Conservation (phyloP, 2,329 filamentous ascomycete genomes). For the Fusarium nematophilum region DNA sequence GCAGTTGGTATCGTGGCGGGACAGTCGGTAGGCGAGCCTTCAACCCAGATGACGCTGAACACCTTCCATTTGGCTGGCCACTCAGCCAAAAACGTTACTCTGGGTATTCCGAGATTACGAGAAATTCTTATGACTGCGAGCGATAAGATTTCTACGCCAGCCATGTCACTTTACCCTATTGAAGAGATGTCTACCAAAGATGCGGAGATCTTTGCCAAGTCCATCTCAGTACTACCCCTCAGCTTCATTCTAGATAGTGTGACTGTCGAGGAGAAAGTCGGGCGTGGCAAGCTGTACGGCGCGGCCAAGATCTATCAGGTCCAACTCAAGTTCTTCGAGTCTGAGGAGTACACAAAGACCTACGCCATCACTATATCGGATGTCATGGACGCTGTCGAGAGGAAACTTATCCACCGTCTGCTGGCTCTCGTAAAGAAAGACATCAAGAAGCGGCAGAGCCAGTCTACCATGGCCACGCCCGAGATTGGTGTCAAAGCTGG, state of each 20-base stretch:
- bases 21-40: conserved; percentile 96
- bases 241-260: conserved; percentile 86
- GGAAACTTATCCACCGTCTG: conserved; percentile 79
- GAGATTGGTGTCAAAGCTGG: conserved; percentile 72
- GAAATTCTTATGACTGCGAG: conserved; percentile 99
- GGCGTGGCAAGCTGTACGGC: conserved; percentile 73
- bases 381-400: conserved; percentile 83
- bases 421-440: conserved; percentile 78
- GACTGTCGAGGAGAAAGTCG: conserved; percentile 82
- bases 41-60: conserved; percentile 99
- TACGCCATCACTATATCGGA: conserved; percentile 86
- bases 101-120: conserved; percentile 95
- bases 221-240: conserved; percentile 86
- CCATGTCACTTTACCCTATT: conserved; percentile 86
- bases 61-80: conserved; percentile 99
- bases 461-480: conserved; percentile 77
- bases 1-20: conserved; percentile 97
- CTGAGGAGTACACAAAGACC: conserved; percentile 82
- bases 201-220: conserved; percentile 86
- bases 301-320: conserved; percentile 89
- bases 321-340: conserved; percentile 84
- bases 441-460: conserved; percentile 81
- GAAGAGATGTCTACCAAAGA: conserved; percentile 76
- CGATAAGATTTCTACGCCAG: conserved; percentile 86
- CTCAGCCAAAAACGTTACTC: conserved; percentile 97